phyloP scores from a whole-genome alignment of 2,329 filamentous ascomycete genomes.

The Xylaria sp. region DNA sequence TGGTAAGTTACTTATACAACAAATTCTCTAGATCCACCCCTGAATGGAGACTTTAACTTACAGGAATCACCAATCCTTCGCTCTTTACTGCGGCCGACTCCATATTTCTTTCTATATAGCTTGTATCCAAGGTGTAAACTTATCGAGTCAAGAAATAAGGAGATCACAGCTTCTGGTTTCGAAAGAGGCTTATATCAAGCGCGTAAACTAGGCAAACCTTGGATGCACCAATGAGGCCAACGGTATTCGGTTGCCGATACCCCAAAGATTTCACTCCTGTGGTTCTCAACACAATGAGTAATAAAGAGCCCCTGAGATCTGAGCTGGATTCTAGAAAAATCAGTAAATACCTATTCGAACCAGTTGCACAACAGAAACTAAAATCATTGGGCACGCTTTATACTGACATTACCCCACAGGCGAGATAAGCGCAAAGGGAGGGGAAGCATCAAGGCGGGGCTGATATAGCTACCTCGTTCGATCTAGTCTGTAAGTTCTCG shows the following conservation, averaged over 20 bases:
- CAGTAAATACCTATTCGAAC: not conserved
- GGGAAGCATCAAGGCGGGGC: slow-evolving; percentile 34
- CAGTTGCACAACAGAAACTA: not conserved
- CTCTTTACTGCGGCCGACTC: slow-evolving; percentile 59
- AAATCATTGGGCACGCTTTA: slow-evolving; percentile 19
- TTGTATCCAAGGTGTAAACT: not conserved
- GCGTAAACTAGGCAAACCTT: not conserved
- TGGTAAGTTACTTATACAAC: slow-evolving; percentile 27
- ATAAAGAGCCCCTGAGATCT: not conserved
- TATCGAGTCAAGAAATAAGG: not conserved
- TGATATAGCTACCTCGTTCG: slow-evolving; percentile 21
- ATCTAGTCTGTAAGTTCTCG: slow-evolving; percentile 5
- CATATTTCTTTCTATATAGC: slow-evolving; percentile 45
- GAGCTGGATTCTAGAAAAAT: not conserved
- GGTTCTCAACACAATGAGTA: not conserved
- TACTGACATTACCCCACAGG: slow-evolving; percentile 34
- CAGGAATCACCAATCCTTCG: slow-evolving; percentile 66
- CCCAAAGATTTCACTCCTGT: not conserved
- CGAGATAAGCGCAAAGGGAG: slow-evolving; percentile 34
- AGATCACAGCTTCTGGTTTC: not conserved
- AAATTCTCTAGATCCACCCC: not conserved
- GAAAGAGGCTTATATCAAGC: not conserved
- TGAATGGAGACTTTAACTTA: slow-evolving; percentile 47
- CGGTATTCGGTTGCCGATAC: not conserved
- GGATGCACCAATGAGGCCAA: not conserved